phyloP scores from a whole-genome alignment of 2,329 filamentous ascomycete species.

The Cercospora janseana region DNA sequence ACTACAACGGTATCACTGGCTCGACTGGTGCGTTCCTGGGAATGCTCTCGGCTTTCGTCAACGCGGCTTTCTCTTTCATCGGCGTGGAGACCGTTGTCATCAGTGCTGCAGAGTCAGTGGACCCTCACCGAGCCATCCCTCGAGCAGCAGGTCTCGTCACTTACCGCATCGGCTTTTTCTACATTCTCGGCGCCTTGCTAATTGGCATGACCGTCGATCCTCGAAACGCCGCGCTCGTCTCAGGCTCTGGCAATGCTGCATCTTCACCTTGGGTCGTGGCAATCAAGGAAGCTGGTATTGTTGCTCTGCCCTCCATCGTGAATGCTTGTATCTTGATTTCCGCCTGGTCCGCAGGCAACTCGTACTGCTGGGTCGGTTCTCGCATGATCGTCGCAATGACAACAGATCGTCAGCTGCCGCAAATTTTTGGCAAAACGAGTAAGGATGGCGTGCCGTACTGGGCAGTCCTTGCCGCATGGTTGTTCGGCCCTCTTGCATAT shows the following conservation, averaged over 20 bases:
- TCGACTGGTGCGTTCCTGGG: constrained; percentile 34
- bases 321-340: constrained; percentile 64
- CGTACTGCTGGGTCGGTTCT: constrained; percentile 65
- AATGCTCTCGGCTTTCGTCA: constrained; percentile 27
- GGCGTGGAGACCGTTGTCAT: constrained; percentile 55
- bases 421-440: constrained; percentile 59
- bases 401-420: constrained; percentile 56
- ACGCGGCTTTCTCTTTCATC: constrained; percentile 51
- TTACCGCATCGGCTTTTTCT: constrained; percentile 51
- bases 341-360: constrained; percentile 67
- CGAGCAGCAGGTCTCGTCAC: constrained; percentile 49
- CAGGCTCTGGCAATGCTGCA: constrained; percentile 40
- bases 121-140: constrained; percentile 53
- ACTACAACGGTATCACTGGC: constrained; percentile 34
- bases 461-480: constrained; percentile 59
- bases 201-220: constrained; percentile 61
- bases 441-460: constrained; percentile 70
- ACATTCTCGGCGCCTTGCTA: constrained; percentile 55
- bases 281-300: constrained; percentile 63
- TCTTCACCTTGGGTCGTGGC: constrained; percentile 67
- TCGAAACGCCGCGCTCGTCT: constrained; percentile 51
- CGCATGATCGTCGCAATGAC: constrained; percentile 66
- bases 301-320: constrained; percentile 65
- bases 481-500: constrained; percentile 41
- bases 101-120: constrained; percentile 54